Conservation (phyloP, 768 basidiomycete species). For the Auriscalpium vulgare region DNA sequence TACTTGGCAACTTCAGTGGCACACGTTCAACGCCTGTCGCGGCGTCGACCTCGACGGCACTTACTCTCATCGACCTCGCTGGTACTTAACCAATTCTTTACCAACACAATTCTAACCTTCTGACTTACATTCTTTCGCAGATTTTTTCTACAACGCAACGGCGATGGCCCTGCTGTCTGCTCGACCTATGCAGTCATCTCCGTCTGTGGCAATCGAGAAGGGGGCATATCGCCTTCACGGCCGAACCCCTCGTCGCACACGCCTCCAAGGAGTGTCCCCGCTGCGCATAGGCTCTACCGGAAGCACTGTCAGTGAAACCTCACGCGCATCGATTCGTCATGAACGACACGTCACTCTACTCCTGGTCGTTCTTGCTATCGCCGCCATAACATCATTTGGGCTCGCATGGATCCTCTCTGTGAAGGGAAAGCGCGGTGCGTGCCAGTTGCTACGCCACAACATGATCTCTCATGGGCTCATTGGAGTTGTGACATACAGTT, state of each 20-base stretch:
- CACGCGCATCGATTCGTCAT: neutral
- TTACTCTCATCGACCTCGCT: too few relatives aligned
- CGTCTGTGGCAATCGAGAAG: slow-evolving; percentile 4
- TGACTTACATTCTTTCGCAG: too few relatives aligned
- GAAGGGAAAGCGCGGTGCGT: neutral
- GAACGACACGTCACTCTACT: neutral
- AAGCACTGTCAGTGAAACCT: neutral
- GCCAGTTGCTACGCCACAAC: neutral
- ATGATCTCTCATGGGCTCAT: too few relatives aligned
- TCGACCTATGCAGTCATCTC: neutral
- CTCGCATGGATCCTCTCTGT: neutral
- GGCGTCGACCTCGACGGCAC: too few relatives aligned
- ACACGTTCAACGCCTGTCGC: too few relatives aligned
- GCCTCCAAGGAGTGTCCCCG: neutral
- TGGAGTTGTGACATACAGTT: too few relatives aligned
- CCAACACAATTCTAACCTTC: too few relatives aligned
- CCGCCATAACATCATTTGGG: neutral
- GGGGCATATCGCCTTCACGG: slow-evolving; percentile 1
- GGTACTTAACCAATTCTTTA: too few relatives aligned
- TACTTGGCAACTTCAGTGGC: too few relatives aligned
- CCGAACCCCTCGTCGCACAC: neutral
- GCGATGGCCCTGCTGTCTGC: neutral
- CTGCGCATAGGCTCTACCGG: neutral
- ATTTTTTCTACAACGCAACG: too few relatives aligned
- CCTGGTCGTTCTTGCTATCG: neutral